Conservation (phyloP, 257 asterid genomes). For the Capsicum chinense region DNA sequence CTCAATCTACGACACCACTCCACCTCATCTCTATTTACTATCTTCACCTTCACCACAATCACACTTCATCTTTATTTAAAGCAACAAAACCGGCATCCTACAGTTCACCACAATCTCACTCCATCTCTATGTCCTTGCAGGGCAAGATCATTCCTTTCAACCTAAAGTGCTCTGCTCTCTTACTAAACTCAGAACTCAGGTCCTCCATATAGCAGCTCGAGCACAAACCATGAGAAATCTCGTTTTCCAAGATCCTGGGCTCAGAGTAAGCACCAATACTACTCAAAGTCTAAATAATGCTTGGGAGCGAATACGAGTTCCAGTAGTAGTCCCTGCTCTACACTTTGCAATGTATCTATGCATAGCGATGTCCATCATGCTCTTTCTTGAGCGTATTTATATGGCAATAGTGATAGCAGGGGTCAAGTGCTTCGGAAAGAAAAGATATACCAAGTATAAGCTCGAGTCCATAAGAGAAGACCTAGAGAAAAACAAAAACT, state of each 20-base stretch:
- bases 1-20: constrained; percentile 45
- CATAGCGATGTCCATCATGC: constrained; percentile 83
- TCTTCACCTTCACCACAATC: constrained; percentile 38
- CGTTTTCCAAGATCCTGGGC: constrained; percentile 40
- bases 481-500: constrained; percentile 55
- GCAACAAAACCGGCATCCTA: constrained; percentile 37
- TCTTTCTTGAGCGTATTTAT: constrained; percentile 75
- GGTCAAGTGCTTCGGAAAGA: constrained; percentile 69
- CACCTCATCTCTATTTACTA: constrained; percentile 42
- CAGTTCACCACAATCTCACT: constrained; percentile 31
- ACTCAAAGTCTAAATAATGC: constrained; percentile 47
- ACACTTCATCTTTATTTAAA: constrained; percentile 50
- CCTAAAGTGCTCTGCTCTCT: constrained; percentile 40
- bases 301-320: constrained; percentile 73
- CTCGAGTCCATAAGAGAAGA: constrained; percentile 71
- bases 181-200: constrained; percentile 30
- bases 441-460: constrained; percentile 79
- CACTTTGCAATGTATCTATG: constrained; percentile 61
- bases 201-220: constrained; percentile 20
- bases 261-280: constrained; percentile 56
- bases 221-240: constrained; percentile 61
- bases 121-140: constrained; percentile 36
- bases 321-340: constrained; percentile 66
- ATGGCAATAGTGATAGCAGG: constrained; percentile 78
- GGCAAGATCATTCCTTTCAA: constrained; percentile 39